Evolutionary conservation across 768 basidiomycete genomes (phyloP).

Genomic region (Paxillus involutus): DNA sequence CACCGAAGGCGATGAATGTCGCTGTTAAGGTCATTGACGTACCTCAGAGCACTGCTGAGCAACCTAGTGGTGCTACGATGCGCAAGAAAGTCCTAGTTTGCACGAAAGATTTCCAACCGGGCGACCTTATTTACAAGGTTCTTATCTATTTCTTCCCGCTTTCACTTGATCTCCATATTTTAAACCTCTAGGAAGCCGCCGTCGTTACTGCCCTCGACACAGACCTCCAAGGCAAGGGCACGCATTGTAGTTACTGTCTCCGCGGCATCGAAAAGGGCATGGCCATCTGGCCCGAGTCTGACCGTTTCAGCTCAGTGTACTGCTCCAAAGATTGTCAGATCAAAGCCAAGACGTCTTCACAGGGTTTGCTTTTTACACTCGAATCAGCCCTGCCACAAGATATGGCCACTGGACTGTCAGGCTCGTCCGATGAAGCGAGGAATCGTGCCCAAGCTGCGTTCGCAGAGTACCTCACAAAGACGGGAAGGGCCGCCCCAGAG

Average conservation of each 20-base stretch:
- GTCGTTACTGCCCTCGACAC: constrained; percentile 69
- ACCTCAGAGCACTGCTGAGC: constrained; percentile 12
- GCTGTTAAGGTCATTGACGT: constrained; percentile 44
- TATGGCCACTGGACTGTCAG: constrained; percentile 31
- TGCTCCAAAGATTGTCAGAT: constrained; percentile 71
- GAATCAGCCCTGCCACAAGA: constrained; percentile 57
- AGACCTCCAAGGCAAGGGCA: constrained; percentile 67
- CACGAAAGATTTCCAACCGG: constrained; percentile 63
- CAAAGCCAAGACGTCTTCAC: constrained; percentile 56
- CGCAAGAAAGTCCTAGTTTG: constrained; percentile 59
- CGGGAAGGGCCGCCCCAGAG: constrained; percentile 45
- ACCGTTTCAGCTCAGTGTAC: constrained; percentile 60
- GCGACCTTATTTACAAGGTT: constrained; percentile 80
- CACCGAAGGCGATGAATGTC: constrained; percentile 70
- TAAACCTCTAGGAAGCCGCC: constrained; percentile 62
- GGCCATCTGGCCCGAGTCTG: constrained; percentile 45
- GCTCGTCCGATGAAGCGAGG: constrained; percentile 42
- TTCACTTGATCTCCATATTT: constrained; percentile 6
- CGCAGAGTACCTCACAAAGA: constrained; percentile 52
- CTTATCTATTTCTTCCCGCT: not conserved
- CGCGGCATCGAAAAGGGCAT: constrained; percentile 49
- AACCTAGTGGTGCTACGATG: constrained; percentile 15
- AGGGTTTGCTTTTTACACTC: constrained; percentile 69
- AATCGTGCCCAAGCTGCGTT: constrained; percentile 60
- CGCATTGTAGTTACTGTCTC: constrained; percentile 75